Evolutionary conservation across 257 asterid species (phyloP), one percentile per base, ranked within the genome.

Genomic region (Ligustrum vulgare): DNA sequence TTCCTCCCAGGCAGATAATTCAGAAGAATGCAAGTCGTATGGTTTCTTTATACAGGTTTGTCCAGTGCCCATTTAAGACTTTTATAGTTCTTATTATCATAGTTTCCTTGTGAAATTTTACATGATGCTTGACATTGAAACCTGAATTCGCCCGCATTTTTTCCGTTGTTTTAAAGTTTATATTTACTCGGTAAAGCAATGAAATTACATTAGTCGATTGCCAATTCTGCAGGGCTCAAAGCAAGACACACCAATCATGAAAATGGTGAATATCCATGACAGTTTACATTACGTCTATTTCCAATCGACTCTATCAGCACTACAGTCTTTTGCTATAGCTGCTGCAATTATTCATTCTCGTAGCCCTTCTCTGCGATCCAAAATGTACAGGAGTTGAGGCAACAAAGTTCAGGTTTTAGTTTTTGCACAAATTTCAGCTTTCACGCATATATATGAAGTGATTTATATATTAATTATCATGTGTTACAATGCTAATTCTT

Each of bases 261-360:
- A 86, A 80, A 89, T 95, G 91, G 85, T 85, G 71, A 93, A 95
- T 23, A 90, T 91, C 31, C 96, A 86, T 45, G 93, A 86, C 35
- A 91, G 86, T 16, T 81, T 93, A 88, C 84, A 87, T 72, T 89
- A 85, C 62, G 86, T 95, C 82, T 87, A 90, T 77, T 95, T 93
- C 82, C 92, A 86, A 45, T 83, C 97, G 4, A 80, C 82, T 56
- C 82, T 95, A 49, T 93, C 99, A 58, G 81, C 85, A 25, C 81
- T 95, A 80, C 99, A 95, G 91, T 86, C 86, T 0, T 91, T 95
- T 3, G 91, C 96, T 6, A 87, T 95, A 58, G 94, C 97, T 73
- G 86, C 86, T 37, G 96, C 99, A 4, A 80, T 93, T 79, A 81
- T 93, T 75, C 99, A 95, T 84, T 82, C 89, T 43, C 89, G 72